These are phyloP conservation scores for Vitis rotundifolia DNA, from an alignment of 164 flowering plant genomes.

Conservation along the genomic window DNA sequence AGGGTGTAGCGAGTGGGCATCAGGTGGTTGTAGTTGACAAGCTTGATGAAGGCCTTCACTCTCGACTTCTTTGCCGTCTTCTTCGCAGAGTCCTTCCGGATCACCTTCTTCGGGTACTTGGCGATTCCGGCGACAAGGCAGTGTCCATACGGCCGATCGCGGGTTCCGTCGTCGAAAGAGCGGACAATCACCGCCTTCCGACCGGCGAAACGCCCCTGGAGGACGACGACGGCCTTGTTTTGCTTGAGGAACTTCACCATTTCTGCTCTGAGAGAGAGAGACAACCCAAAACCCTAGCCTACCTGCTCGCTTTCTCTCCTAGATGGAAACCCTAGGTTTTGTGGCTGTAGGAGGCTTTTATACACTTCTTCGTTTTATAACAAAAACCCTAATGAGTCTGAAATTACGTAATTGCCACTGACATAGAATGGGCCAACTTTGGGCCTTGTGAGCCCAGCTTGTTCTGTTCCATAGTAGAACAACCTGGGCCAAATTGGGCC, in stretches of 20 bases:
- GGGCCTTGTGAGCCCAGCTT: too few species aligned
- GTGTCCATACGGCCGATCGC: constrained; percentile 55
- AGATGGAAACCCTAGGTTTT: too few species aligned
- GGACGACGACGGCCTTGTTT: constrained; percentile 49
- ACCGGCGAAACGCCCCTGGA: constrained; percentile 58
- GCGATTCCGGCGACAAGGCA: constrained; percentile 50
- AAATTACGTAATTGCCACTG: too few species aligned
- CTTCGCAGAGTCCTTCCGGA: constrained; percentile 53
- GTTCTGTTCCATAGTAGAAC: too few species aligned
- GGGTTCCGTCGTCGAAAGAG: constrained; percentile 56
- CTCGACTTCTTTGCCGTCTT: constrained; percentile 57
- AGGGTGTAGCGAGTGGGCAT: constrained; percentile 62
- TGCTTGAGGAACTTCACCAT: constrained; percentile 63
- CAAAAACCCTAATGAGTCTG: too few species aligned
- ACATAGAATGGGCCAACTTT: too few species aligned
- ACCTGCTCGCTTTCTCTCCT: too few species aligned
- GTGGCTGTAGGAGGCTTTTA: too few species aligned
- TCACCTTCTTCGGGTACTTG: constrained; percentile 57
- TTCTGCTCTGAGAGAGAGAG: not conserved
- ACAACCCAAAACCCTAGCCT: constrained; percentile 9
- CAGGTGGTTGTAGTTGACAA: constrained; percentile 47
- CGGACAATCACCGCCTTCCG: constrained; percentile 51
- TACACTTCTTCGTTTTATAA: too few species aligned
- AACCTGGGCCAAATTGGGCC: too few species aligned
- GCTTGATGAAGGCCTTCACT: constrained; percentile 51